Base-by-base conservation (phyloP, 371 early-diverging fungal species). In the Neoconidiobolus thromboides region DNA sequence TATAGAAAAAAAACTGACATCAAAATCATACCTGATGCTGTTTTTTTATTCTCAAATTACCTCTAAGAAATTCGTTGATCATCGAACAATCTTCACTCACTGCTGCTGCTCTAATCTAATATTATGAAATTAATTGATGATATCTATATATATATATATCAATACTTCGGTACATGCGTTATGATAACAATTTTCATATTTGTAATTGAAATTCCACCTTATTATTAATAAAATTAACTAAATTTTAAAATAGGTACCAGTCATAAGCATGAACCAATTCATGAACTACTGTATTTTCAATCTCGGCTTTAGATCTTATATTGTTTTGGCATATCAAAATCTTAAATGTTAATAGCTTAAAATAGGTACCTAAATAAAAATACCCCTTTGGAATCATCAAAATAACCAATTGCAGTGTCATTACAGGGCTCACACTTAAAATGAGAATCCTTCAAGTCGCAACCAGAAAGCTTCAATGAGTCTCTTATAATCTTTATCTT, bases 221-320 rank as follows among this genome's bases (percentile, higher is more conserved):
- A 38, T 36, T 38, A 26, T 7, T 37, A 38, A 15, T 12, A 3
- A 55, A 14, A 12, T 42, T 4, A 41, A 9, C 6, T 46, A 46
- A 9, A 46, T 38, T 5, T 42, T 38, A 55, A 55, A 37, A 7
- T 10, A 5, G 5, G 40, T 55, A 55, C 55, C 40, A 55, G 40
- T 55, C 55, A 41, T 55, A 36, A 14, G 55, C 55, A 55, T 55
- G 55, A 14, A 55, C 14, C 3, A 41, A 12, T 55, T 55, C 55
- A 36, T 55, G 55, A 7, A 55, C 12, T 5, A 55, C 6, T 12
- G 15, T 55, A 41, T 55, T 55, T 36, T 55, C 42, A 41, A 55
- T 40, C 15, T 55, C 55, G 9, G 55, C 3, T 6, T 38, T 36
- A 7, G 41, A 38, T 12, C 10, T 55, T 38, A 41, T 40, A 55